Evolutionary conservation across 2,329 filamentous ascomycete species (phyloP).

Genomic region (Trichophyton mentagrophytes): DNA sequence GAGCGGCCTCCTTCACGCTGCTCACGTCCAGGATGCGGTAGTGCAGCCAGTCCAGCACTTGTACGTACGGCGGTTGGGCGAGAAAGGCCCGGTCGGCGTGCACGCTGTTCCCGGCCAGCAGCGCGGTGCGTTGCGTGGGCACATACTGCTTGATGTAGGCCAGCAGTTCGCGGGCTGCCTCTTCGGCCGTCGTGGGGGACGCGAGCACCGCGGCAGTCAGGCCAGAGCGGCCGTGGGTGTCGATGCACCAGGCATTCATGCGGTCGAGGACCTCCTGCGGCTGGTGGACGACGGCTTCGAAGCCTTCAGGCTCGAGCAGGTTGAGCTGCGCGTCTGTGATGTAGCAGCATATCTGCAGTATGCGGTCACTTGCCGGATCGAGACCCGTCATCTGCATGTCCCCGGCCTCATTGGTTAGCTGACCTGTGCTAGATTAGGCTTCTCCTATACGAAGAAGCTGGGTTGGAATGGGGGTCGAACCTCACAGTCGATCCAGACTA

Average conservation of each 20-base stretch:
- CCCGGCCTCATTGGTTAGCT: neutral
- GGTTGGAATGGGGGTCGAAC: constrained; percentile 24
- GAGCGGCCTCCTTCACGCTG: constrained; percentile 76
- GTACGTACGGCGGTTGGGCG: constrained; percentile 56
- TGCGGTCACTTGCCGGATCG: constrained; percentile 62
- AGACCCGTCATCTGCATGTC: constrained; percentile 73
- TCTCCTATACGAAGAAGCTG: neutral
- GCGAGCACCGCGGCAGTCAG: constrained; percentile 63
- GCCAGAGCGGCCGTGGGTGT: constrained; percentile 67
- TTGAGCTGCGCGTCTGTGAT: constrained; percentile 72
- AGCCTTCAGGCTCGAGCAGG: constrained; percentile 62
- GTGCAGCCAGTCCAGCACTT: constrained; percentile 64
- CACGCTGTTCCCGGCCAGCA: constrained; percentile 86
- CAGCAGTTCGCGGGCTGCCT: constrained; percentile 61
- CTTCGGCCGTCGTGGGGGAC: constrained; percentile 57
- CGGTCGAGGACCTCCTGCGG: constrained; percentile 53
- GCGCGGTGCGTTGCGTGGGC: constrained; percentile 50
- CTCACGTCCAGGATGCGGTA: constrained; percentile 90
- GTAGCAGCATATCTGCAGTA: constrained; percentile 85
- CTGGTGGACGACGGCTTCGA: constrained; percentile 68
- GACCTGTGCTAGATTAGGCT: neutral
- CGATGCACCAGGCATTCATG: constrained; percentile 85
- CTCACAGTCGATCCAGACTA: constrained; percentile 81
- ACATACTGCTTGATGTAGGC: constrained; percentile 63
- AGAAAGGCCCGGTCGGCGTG: constrained; percentile 83